Evolutionary conservation across 768 basidiomycete species (phyloP), one percentile per base, ranked within the genome.

Genomic region (Pulveroboletus sp.): DNA sequence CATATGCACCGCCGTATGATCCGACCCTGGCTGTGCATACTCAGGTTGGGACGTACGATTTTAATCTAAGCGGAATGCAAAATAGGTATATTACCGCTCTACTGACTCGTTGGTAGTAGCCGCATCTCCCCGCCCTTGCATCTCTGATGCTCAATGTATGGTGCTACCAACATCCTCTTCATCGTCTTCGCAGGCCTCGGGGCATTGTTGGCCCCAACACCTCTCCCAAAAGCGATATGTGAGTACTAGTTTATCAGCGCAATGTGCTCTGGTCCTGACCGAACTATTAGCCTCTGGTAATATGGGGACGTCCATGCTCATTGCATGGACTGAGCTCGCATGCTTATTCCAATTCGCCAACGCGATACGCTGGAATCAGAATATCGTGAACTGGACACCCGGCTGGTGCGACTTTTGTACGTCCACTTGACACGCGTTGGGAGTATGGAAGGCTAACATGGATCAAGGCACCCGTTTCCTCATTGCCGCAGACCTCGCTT

Each of bases 331-430:
- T 2, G 57, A 49, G 19, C 3, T 55, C n/a, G 48, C 43, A 2
- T 66, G 62, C 38, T 25, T 71, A 5, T 25, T 66, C 12, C 52
- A 51, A 35, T 54, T 71, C 34, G 57, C 69, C 35, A 72, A 75
- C 54, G 69, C 57, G 57, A 67, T 65, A 43, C 52, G 69, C n/a
- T 78, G 74, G 74, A 55, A 57, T 29, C 53, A 63, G 13, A 70
- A 61, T 20, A 44, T 57, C 20, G 50, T 50, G 2, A 62, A 73
- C 51, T 47, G 51, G 21, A 50, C 64, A 0, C 77, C 76, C 0
- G 66, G 70, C 8, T 83, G 77, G 75, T 81, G 81, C 58, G 80
- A 82, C 58, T 77, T 82, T 39, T 69, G 81, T 81, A 44, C 50
- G 77, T 60, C 10, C 16, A 19, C 8, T 6, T 32, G 14, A 19